Evolutionary conservation across 257 asterid species (phyloP).

Genomic region (Solanum chmielewskii): DNA sequence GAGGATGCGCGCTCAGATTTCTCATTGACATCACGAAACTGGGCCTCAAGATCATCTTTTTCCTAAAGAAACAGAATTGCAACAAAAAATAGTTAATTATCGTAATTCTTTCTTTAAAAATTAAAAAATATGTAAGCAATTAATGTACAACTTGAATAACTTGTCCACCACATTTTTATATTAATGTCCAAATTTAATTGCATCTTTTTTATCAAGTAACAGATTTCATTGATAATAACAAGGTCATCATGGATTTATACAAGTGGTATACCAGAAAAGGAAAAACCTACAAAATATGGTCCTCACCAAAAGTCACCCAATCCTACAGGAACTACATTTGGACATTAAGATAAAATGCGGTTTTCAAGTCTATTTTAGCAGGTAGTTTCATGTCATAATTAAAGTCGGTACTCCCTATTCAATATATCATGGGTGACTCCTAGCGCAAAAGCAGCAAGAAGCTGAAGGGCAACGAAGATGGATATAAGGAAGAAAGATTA

Average conservation of each 20-base stretch:
- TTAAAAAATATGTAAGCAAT: background rate
- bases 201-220: background rate
- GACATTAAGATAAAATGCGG: background rate
- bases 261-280: background rate
- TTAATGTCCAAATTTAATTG: background rate
- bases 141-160: background rate
- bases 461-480: background rate
- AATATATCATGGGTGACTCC: background rate
- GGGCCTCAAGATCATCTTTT: constrained; percentile 86
- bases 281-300: background rate
- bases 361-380: background rate
- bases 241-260: background rate
- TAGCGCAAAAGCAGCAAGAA: background rate
- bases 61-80: constrained; percentile 39
- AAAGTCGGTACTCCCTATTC: background rate
- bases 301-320: background rate
- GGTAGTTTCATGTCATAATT: background rate
- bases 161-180: background rate
- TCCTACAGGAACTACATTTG: background rate
- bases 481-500: background rate
- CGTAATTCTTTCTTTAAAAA: background rate
- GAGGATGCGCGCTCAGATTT: constrained; percentile 73
- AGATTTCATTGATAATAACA: background rate
- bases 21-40: constrained; percentile 67
- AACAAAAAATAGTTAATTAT: background rate